These are phyloP conservation scores for Collybiopsis confluens DNA, from an alignment of 768 basidiomycete genomes.

Conservation along the genomic window DNA sequence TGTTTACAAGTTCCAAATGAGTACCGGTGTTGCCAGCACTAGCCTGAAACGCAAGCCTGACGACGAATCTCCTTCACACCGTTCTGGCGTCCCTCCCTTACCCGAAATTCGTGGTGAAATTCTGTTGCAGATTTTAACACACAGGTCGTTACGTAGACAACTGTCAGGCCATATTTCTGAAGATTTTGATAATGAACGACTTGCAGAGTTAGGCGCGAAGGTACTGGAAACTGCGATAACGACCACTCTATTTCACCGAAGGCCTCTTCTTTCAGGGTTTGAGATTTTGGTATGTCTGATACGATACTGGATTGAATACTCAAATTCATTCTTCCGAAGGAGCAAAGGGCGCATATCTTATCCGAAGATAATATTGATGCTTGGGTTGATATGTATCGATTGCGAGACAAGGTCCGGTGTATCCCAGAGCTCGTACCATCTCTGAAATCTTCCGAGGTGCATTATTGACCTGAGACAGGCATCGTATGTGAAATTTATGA, in stretches of 20 bases:
- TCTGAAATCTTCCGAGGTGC: constrained; percentile 39
- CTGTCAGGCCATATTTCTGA: constrained; percentile 21
- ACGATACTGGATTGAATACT: background rate
- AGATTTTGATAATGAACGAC: constrained; percentile 53
- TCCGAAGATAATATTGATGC: constrained; percentile 38
- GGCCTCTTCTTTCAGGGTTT: constrained; percentile 43
- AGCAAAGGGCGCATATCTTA: constrained; percentile 30
- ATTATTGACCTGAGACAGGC: constrained; percentile 14
- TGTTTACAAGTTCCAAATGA: background rate
- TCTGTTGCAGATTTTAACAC: constrained; percentile 66
- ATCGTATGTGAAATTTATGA: constrained; percentile 3
- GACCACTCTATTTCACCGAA: constrained; percentile 41
- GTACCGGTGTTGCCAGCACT: background rate
- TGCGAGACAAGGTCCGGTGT: constrained; percentile 47
- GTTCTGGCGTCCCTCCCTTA: constrained; percentile 29
- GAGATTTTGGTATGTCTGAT: constrained; percentile 49
- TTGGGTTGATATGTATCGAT: constrained; percentile 45
- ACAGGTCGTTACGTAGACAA: constrained; percentile 56
- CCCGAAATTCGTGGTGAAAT: constrained; percentile 48
- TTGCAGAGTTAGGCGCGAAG: constrained; percentile 46
- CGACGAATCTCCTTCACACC: constrained; percentile 14
- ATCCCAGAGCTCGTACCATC: constrained; percentile 30
- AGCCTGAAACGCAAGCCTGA: constrained; percentile 6
- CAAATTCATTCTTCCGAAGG: constrained; percentile 9
- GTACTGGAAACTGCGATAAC: constrained; percentile 46